Evolutionary conservation across 2,329 filamentous ascomycete genomes (phyloP).

Genomic region (Alternaria brassicicola): DNA sequence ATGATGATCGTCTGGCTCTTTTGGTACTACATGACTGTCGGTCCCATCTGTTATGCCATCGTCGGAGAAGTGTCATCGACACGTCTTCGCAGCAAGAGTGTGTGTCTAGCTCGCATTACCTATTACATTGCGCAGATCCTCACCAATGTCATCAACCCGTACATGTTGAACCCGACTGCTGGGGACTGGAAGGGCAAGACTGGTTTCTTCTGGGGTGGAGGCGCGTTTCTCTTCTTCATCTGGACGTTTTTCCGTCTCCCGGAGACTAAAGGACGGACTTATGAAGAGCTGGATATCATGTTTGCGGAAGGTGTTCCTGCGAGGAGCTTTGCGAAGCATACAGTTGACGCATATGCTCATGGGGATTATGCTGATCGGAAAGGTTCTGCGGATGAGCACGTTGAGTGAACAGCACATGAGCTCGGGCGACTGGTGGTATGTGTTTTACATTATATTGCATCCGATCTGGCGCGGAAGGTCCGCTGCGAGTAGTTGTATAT

Average conservation of each 20-base stretch:
- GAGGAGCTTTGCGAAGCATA: conserved; percentile 17
- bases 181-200: conserved; percentile 82
- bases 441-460: too few relatives aligned
- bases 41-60: conserved; percentile 84
- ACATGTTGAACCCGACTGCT: conserved; percentile 52
- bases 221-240: conserved; percentile 72
- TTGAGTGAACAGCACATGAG: neutral
- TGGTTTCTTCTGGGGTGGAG: conserved; percentile 83
- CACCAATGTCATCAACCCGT: conserved; percentile 75
- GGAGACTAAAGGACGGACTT: conserved; percentile 76
- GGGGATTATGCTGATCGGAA: conserved; percentile 5
- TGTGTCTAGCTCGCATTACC: conserved; percentile 77
- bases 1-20: conserved; percentile 54
- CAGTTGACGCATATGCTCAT: conserved; percentile 22
- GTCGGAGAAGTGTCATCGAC: conserved; percentile 81
- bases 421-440: neutral
- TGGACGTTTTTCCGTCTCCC: conserved; percentile 80
- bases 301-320: conserved; percentile 63
- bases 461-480: neutral
- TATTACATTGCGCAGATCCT: conserved; percentile 71
- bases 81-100: conserved; percentile 83
- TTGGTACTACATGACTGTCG: conserved; percentile 81
- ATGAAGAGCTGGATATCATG: conserved; percentile 80
- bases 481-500: neutral
- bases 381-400: neutral